Conservation (phyloP, 192 early-diverging fungal genomes). For the Phlyctochytrium planicorne region DNA sequence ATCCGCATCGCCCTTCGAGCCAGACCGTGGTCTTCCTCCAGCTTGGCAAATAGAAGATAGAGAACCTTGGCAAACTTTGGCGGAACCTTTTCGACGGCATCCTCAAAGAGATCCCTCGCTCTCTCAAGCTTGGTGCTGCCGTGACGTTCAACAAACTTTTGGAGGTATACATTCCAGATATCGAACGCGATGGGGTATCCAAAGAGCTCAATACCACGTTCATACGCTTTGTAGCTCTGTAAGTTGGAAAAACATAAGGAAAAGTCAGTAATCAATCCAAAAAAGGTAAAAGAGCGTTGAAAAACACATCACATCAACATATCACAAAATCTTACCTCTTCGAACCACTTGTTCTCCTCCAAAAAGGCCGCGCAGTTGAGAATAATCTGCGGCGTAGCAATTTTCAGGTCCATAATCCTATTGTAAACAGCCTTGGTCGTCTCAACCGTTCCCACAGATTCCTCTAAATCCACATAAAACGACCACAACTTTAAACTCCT, state of each 20-base stretch:
- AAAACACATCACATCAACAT: neutral
- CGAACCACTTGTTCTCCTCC: constrained; percentile 86
- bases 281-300: neutral
- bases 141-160: constrained; percentile 81
- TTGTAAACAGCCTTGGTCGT: constrained; percentile 85
- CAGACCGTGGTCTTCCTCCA: constrained; percentile 91
- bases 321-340: constrained; percentile 61
- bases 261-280: neutral
- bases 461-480: constrained; percentile 92
- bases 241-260: constrained; percentile 6
- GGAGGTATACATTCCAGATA: constrained; percentile 94
- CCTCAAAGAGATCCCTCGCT: constrained; percentile 92
- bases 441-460: constrained; percentile 80
- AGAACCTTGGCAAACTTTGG: constrained; percentile 81
- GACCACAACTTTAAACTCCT: constrained; percentile 89
- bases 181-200: constrained; percentile 96
- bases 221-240: constrained; percentile 87
- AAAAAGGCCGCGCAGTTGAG: constrained; percentile 92
- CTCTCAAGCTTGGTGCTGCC: constrained; percentile 87
- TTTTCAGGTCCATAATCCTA: constrained; percentile 85
- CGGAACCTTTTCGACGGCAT: constrained; percentile 84
- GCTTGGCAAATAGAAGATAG: constrained; percentile 84
- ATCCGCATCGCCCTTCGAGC: constrained; percentile 90
- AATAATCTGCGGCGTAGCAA: constrained; percentile 94
- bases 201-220: constrained; percentile 94